phyloP scores from a whole-genome alignment of 2,329 filamentous ascomycete genomes.

The Fusarium humuli region DNA sequence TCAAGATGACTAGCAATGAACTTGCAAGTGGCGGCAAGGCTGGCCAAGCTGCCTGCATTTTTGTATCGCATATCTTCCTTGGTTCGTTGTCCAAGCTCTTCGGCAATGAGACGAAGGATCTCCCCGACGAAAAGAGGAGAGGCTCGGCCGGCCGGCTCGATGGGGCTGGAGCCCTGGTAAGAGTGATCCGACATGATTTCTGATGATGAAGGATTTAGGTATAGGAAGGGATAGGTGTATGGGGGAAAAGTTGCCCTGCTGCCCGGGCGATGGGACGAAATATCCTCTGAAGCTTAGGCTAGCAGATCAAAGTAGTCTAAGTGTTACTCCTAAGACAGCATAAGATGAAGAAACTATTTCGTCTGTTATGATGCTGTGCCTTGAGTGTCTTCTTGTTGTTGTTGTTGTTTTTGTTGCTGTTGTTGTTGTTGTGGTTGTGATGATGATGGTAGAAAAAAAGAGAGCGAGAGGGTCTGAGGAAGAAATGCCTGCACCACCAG shows the following conservation, averaged over 20 bases:
- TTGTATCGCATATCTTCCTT: background rate
- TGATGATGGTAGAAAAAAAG: conserved; percentile 4
- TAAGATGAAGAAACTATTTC: background rate
- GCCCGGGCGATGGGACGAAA: background rate
- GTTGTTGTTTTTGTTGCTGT: background rate
- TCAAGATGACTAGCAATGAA: background rate
- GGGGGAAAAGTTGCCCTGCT: background rate
- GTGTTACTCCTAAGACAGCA: background rate
- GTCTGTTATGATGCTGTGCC: background rate
- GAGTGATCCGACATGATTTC: background rate
- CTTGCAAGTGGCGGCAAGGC: background rate
- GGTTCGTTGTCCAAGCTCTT: background rate
- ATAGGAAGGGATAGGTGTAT: background rate
- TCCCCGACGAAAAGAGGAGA: background rate
- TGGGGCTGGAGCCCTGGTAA: background rate
- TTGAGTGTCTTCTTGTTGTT: background rate
- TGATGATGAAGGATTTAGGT: background rate
- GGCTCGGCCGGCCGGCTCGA: background rate
- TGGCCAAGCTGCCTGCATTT: background rate
- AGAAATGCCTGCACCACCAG: conserved; percentile 2
- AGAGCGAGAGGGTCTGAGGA: background rate
- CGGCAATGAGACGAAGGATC: background rate
- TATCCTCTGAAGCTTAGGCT: background rate
- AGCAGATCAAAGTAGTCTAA: background rate
- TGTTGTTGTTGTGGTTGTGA: background rate